phyloP scores from a whole-genome alignment of 805 yeast genomes.

The Cephaloascus fragrans region DNA sequence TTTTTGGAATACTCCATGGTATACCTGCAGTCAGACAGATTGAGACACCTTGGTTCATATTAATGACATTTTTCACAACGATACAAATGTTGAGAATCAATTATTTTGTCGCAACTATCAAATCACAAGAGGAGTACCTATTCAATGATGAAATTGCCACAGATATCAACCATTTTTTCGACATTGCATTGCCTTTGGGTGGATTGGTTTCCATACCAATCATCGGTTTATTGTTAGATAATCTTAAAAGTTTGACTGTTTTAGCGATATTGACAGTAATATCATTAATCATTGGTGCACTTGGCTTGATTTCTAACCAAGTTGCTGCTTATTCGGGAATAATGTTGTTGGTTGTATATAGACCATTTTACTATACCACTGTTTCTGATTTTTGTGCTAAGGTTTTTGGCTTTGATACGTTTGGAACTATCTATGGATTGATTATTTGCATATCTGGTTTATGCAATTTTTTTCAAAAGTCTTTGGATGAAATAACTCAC shows the following conservation, averaged over 20 bases:
- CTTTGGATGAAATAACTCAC: constrained; percentile 65
- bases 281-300: constrained; percentile 58
- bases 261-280: constrained; percentile 40
- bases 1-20: constrained; percentile 76
- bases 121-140: constrained; percentile 71
- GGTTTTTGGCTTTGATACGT: constrained; percentile 86
- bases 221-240: constrained; percentile 73
- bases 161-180: constrained; percentile 64
- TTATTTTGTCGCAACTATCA: constrained; percentile 85
- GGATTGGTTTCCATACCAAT: constrained; percentile 83
- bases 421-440: constrained; percentile 87
- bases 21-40: constrained; percentile 38
- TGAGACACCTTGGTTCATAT: constrained; percentile 60
- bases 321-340: constrained; percentile 62
- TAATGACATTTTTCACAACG: constrained; percentile 73
- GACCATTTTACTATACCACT: constrained; percentile 91
- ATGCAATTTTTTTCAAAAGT: constrained; percentile 65
- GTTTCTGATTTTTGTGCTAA: constrained; percentile 88
- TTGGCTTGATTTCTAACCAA: constrained; percentile 49
- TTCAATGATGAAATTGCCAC: constrained; percentile 47
- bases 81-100: constrained; percentile 88
- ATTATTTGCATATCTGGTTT: constrained; percentile 75
- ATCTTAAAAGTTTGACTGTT: constrained; percentile 51
- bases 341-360: constrained; percentile 60
- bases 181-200: constrained; percentile 80